phyloP scores from a whole-genome alignment of 306 rosid species.

The Senna tora region DNA sequence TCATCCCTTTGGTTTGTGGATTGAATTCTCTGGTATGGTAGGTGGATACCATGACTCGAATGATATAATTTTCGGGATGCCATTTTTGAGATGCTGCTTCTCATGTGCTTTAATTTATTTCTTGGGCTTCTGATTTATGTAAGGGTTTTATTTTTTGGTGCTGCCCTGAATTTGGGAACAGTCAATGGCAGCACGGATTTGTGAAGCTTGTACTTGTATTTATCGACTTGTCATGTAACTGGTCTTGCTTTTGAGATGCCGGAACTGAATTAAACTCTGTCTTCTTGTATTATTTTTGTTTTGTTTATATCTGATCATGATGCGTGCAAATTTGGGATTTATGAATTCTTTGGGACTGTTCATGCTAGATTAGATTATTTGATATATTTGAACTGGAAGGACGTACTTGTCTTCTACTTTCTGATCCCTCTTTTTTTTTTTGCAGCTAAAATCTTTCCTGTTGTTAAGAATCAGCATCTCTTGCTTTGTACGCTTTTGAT shows the following conservation, averaged over 20 bases:
- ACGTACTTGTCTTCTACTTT: not conserved
- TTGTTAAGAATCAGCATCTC: slow-evolving; percentile 97
- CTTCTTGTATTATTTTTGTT: not conserved
- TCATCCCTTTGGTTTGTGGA: not conserved
- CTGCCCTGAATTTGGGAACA: not conserved
- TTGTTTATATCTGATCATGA: not conserved
- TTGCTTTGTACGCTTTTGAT: slow-evolving; percentile 92
- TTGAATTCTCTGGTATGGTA: not conserved
- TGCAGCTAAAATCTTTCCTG: slow-evolving; percentile 93
- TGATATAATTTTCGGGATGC: not conserved
- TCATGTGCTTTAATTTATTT: not conserved
- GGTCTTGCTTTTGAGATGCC: slow-evolving; percentile 1
- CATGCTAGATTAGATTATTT: not conserved
- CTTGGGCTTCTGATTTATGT: not conserved
- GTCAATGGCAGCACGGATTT: not conserved
- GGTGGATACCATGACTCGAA: not conserved
- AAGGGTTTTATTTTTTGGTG: not conserved
- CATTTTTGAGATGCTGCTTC: not conserved
- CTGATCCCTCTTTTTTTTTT: slow-evolving; percentile 16
- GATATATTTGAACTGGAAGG: not conserved
- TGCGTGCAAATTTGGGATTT: not conserved
- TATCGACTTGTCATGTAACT: not conserved
- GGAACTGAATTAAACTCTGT: not conserved
- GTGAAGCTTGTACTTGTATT: not conserved
- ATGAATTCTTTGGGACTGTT: not conserved